phyloP scores from a whole-genome alignment of 2,329 filamentous ascomycete genomes.

The Chrysosporium keratinophilum region DNA sequence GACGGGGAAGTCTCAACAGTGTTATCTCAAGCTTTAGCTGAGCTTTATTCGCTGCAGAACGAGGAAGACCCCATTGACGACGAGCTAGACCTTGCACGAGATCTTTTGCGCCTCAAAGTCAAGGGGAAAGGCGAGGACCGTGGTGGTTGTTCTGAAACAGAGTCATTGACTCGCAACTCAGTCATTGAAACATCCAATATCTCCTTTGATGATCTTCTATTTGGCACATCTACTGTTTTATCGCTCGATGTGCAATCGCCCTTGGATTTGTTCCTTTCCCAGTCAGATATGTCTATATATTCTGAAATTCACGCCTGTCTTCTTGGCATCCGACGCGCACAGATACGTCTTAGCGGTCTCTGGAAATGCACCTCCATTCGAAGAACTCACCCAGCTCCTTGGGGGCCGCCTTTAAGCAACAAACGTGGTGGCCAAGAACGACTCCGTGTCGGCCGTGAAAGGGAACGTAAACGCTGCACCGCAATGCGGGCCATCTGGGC shows the following conservation, averaged over 20 bases:
- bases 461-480: conserved; percentile 52
- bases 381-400: conserved; percentile 63
- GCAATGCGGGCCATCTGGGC: conserved; percentile 81
- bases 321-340: conserved; percentile 71
- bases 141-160: conserved; percentile 16
- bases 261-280: conserved; percentile 74
- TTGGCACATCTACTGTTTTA: conserved; percentile 64
- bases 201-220: conserved; percentile 65
- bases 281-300: conserved; percentile 66
- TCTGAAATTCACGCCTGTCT: conserved; percentile 81
- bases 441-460: conserved; percentile 52
- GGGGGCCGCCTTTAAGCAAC: conserved; percentile 53
- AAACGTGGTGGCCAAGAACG: conserved; percentile 50
- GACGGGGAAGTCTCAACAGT: conserved; percentile 76
- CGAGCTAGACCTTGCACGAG: conserved; percentile 69
- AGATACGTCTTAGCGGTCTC: conserved; percentile 70
- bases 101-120: conserved; percentile 53
- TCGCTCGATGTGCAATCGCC: conserved; percentile 66
- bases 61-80: conserved; percentile 67
- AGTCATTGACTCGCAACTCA: conserved; percentile 19
- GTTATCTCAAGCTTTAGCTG: conserved; percentile 66
- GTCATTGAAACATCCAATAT: conserved; percentile 34
- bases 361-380: conserved; percentile 78
- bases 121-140: conserved; percentile 1
- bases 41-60: conserved; percentile 63